Conservation (phyloP, 257 asterid genomes). For the Paulownia fortunei region DNA sequence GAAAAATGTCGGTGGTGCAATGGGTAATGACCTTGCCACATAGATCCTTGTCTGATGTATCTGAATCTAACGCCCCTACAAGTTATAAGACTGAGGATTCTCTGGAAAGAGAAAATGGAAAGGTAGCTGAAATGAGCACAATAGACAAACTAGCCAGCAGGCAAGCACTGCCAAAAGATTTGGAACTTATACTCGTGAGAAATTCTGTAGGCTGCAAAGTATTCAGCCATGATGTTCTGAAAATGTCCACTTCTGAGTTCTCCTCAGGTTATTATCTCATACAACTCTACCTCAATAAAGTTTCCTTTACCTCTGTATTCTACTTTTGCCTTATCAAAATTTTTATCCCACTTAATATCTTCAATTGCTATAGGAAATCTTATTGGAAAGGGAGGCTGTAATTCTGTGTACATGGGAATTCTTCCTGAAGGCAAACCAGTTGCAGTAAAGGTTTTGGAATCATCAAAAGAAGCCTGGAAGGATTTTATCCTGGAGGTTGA, state of each 20-base stretch:
- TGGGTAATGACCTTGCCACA: constrained; percentile 88
- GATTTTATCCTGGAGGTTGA: constrained; percentile 74
- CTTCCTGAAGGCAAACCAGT: constrained; percentile 74
- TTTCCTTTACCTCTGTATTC: background rate
- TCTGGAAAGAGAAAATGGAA: constrained; percentile 20
- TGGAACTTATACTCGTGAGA: constrained; percentile 50
- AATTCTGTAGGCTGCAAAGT: constrained; percentile 58
- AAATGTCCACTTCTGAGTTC: constrained; percentile 61
- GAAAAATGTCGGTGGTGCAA: constrained; percentile 82
- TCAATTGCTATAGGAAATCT: constrained; percentile 57
- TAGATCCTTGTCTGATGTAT: constrained; percentile 52
- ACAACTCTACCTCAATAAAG: background rate
- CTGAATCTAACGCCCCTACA: constrained; percentile 43
- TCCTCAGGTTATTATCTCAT: constrained; percentile 56
- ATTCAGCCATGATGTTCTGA: constrained; percentile 61
- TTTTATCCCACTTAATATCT: constrained; percentile 16
- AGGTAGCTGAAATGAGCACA: constrained; percentile 22
- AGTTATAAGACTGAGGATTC: constrained; percentile 33
- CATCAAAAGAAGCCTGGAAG: constrained; percentile 68
- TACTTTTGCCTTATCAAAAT: background rate
- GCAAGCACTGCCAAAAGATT: constrained; percentile 54
- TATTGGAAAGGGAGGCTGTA: constrained; percentile 82
- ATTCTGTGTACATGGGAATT: constrained; percentile 77
- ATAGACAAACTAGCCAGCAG: constrained; percentile 17
- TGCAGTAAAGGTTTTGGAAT: constrained; percentile 72